Evolutionary conservation across 1,284 basidiomycete species (phyloP), one percentile per base, ranked within the genome.

Genomic region (Athelia sp.): DNA sequence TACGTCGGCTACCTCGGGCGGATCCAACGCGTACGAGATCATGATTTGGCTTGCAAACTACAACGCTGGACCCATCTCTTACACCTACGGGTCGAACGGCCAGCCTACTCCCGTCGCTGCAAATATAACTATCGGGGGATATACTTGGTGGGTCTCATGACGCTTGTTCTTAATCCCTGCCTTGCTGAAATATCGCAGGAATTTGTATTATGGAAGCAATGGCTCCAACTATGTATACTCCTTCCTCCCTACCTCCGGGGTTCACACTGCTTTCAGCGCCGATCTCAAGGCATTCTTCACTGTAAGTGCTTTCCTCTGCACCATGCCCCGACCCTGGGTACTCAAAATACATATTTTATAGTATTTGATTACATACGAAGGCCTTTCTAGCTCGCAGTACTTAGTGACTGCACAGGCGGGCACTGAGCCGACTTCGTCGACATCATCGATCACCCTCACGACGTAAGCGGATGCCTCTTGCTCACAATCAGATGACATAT

Each of bases 41-140:
- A 86, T 86, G 83, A 64, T 86, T 52, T 85, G 84, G 83, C 71
- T 84, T 22, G 80, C 70, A 4, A 80, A 78, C 59, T 72, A 65
- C 66, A 76, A 77, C 53, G 73, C 82, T 9, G 74, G 73, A 2
- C 82, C 83, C 3, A 82, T 84, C 56, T 79, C 79, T 17, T 63
- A 65, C 26, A 23, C 53, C 0, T 84, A 79, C 61, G 66, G 66
- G 56, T 62, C 71, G 1, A 52, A 69, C 32, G 81, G 81, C 2
- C 60, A 69, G n/a, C 73, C 82, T 1, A 58, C 69, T 29, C 72
- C 82, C 45, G 63, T 74, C 21, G 75, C 66, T 17, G 70, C 60
- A 22, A 68, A 65, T 54, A 50, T 84, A 29, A 62, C 57, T 24
- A 56, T 86, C 50, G 77, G 67, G n/a, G 77, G 75, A 11, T 62